phyloP scores from a whole-genome alignment of 768 basidiomycete genomes.

The Coprinopsis cinerea region DNA sequence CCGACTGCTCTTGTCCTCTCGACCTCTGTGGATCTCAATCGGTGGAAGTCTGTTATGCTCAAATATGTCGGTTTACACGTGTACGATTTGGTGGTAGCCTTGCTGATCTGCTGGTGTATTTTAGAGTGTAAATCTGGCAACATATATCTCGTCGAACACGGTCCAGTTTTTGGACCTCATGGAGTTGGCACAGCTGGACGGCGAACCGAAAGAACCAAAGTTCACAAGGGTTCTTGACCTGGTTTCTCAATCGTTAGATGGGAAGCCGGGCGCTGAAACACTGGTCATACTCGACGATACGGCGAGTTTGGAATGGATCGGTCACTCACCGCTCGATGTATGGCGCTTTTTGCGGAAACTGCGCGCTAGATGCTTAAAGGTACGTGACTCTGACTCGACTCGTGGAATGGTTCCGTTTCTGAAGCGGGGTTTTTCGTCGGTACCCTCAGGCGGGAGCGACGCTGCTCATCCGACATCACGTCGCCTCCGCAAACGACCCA shows the following conservation, averaged over 20 bases:
- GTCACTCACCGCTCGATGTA: constrained; percentile 45
- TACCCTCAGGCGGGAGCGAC: constrained; percentile 41
- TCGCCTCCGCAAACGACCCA: constrained; percentile 45
- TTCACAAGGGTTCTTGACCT: constrained; percentile 18
- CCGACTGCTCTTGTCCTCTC: constrained; percentile 46
- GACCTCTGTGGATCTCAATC: constrained; percentile 46
- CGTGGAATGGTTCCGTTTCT: not conserved
- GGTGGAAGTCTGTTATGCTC: constrained; percentile 59
- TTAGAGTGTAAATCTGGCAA: constrained; percentile 5
- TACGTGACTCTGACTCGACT: no score
- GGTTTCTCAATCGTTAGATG: not conserved
- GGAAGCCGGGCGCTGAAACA: constrained; percentile 11
- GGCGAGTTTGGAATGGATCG: constrained; percentile 66
- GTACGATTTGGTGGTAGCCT: constrained; percentile 30
- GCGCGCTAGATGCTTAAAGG: constrained; percentile 50
- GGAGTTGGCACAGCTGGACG: constrained; percentile 20
- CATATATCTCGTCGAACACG: constrained; percentile 21
- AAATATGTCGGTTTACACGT: constrained; percentile 48
- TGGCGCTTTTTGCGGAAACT: constrained; percentile 57
- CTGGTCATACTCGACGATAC: constrained; percentile 71
- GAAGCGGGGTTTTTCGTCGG: not conserved
- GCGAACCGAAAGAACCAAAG: constrained; percentile 31
- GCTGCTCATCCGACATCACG: constrained; percentile 61
- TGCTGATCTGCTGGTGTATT: constrained; percentile 23
- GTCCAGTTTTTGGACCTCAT: constrained; percentile 49